Base-by-base conservation (phyloP, 179 eudicot species). In the Vitellaria paradoxa region DNA sequence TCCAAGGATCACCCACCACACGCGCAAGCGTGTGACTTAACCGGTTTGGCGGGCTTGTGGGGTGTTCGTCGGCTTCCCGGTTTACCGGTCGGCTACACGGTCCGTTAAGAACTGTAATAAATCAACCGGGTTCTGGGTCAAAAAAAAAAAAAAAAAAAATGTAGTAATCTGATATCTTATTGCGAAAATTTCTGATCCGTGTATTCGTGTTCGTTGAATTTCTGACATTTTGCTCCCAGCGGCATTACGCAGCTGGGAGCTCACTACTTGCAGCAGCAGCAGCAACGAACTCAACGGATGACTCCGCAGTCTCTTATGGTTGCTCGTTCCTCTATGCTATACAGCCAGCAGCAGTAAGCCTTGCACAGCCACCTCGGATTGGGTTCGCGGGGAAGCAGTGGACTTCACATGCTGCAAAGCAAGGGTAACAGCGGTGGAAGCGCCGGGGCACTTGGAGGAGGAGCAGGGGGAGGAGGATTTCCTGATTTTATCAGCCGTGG, bases 261-360 rank as follows among this genome's bases (percentile, higher is more conserved):
- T 30, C 81, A 80, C 76, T 84, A 86, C 79, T 56, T 85, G 81
- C 90, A 85, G 77, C 86, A 85, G 64, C 82, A 85, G 37, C 37
- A 85, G 64, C 82, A 85, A 67, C 88, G 83, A 74, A 85, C 88
- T 63, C 90, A 87, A 49, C 87, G 78, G 68, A 83, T 85, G 87
- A 77, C 84, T 8, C 74, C 82, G n/a, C 90, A 87, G 64, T 76
- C 87, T 0, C 80, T 87, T 20, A 87, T 87, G 90, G 88, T 87
- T 18, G 84, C 88, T 15, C 85, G 90, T 1, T 87, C 90, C 42
- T 83, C 88, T 5, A 82, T 84, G 85, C 81, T 85, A 6, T 87
- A 87, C 75, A 70, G 81, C 53, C 84, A 86, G 59, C 90, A 87
- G 78, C 85, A 77, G 6, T 82, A 85, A 69, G 83, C 80, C n/a